Evolutionary conservation across 2,329 filamentous ascomycete species (phyloP), one percentile per base, ranked within the genome.

Genomic region (Fusarium heterosporum): DNA sequence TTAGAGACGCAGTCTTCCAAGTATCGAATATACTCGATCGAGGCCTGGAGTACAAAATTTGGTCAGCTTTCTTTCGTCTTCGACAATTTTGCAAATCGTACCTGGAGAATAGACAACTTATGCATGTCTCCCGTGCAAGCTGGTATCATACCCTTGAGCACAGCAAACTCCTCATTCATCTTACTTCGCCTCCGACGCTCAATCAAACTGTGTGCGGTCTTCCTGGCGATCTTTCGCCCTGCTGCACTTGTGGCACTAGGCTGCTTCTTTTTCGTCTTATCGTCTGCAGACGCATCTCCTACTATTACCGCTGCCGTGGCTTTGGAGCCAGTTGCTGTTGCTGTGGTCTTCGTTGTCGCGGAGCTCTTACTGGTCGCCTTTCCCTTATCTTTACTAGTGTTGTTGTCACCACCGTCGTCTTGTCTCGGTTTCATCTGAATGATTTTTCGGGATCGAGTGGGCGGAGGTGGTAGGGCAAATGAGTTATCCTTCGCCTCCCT

Each of bases 81-180:
- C 29, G n/a, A n/a, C 13, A 30, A 29, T 8, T 14, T 29, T 19
- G 34, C 38, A 11, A 8, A 26, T 78, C 85, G 67, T 77, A 96
- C 94, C 87, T 97, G 93, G 49, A 98, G 81, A 71, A 98, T 97
- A 16, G 94, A 93, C 57, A 98, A 82, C 80, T 99, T 99, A 79
- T 98, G 96, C 96, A 98, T 98, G 74, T 98, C 95, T 8, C 93
- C 94, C n/a, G 87, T 89, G 78, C 96, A 98, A 3, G 96, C 95
- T 1, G 96, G 96, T 57, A 98, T 96, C 92, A 99, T 93, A 72
- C 90, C 87, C 80, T 98, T 98, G 68, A 98, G 81, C 16, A 96
- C 91, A 3, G 89, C 91, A 80, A 98, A 98, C 80, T 98, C 96
- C 77, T 98, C 95, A 72, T 99, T 98, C 95, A 98, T 99, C 83